Conservation (phyloP, 306 rosid species). For the Crotalaria pallida region DNA sequence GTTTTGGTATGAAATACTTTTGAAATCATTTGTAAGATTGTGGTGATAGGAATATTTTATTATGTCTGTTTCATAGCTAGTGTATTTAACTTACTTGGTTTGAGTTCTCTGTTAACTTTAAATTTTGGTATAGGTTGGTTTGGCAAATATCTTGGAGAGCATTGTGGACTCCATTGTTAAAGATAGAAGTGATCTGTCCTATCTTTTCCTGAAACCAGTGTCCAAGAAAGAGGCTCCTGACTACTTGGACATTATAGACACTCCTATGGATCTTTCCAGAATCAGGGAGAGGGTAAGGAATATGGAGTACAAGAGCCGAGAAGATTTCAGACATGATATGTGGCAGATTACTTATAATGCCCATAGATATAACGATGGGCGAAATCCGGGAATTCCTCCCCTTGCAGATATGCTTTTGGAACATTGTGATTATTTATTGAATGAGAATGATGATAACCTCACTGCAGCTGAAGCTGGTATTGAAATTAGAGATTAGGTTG, state of each 20-base stretch:
- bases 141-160: slow-evolving; percentile 95
- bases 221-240: slow-evolving; percentile 93
- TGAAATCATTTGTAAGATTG: neutral
- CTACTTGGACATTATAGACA: slow-evolving; percentile 67
- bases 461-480: slow-evolving; percentile 91
- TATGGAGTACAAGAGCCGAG: slow-evolving; percentile 86
- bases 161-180: slow-evolving; percentile 64
- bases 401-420: slow-evolving; percentile 85
- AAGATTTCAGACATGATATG: slow-evolving; percentile 79
- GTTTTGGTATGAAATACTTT: neutral
- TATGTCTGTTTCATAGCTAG: neutral
- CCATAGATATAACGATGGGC: slow-evolving; percentile 72
- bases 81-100: neutral
- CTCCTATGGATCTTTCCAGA: slow-evolving; percentile 89
- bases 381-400: slow-evolving; percentile 93
- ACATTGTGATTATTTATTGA: slow-evolving; percentile 76
- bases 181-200: slow-evolving; percentile 57
- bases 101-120: slow-evolving; percentile 1
- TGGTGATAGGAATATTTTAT: neutral
- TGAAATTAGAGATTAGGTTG: slow-evolving; percentile 41
- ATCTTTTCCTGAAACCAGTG: slow-evolving; percentile 79
- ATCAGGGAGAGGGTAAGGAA: slow-evolving; percentile 78
- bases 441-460: slow-evolving; percentile 67
- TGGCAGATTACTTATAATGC: slow-evolving; percentile 86
- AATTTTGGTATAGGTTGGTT: slow-evolving; percentile 58